Evolutionary conservation across 2,329 filamentous ascomycete genomes (phyloP), one percentile per base, ranked within the genome.

Genomic region (Cladosporium halotolerans): DNA sequence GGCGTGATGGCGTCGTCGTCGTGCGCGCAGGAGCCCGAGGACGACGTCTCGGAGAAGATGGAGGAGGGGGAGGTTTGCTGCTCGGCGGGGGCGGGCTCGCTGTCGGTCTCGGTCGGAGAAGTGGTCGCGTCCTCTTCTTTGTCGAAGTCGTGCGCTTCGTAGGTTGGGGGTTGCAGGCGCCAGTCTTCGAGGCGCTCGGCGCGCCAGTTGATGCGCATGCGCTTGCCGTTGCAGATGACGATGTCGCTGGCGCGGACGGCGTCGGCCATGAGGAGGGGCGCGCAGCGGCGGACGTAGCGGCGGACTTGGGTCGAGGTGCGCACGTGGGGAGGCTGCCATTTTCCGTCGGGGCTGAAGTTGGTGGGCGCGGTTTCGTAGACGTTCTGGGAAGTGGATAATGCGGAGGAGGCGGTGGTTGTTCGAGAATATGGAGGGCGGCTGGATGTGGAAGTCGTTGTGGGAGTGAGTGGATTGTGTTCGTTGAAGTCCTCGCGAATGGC

Each of bases 221-320:
- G 72, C 47, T 66, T 64, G 43, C 73, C 73, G 31, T 69, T 61
- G 53, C 49, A 61, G 56, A 74, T 72, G 6, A 77, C 63, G n/a
- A 77, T 67, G 53, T 75, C 72, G 62, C 70, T 74, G 0, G 74
- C 72, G 33, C 75, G 68, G 2, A 71, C 68, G 2, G 74, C 72
- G 39, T 72, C 70, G 18, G 68, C 67, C 7, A 72, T 67, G 10
- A 78, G 61, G 5, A 75, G 65, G 2, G 75, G 75, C 47, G 74
- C 70, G 58, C 75, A 77, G 31, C 75, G 71, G 6, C 71, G 69
- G 49, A 73, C 71, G 64, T 77, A 77, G 50, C 75, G 72, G 38
- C 72, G 66, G 11, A 64, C 58, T 49, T 75, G 73, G 4, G 67
- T 62, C 9, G 63, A 54, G 1, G 68, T 64, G 7, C 66, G 68